Conservation (phyloP, 2,329 filamentous ascomycete genomes). For the Periconia sp. region DNA sequence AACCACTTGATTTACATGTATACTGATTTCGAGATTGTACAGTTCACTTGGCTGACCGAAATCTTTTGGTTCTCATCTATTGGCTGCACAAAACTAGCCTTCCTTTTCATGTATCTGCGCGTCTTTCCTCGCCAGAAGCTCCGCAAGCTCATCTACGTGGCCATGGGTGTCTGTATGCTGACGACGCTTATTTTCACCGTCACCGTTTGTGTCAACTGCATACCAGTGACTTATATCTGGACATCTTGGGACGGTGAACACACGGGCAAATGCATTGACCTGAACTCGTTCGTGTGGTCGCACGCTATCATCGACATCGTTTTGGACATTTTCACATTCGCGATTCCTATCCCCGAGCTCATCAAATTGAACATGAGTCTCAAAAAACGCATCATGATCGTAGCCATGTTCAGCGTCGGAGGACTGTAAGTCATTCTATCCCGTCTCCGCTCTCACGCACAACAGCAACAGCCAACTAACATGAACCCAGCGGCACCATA, state of each 20-base stretch:
- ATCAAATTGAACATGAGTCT: conserved; percentile 26
- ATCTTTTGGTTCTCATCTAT: conserved; percentile 30
- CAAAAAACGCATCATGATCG: conserved; percentile 40
- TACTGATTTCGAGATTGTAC: conserved; percentile 31
- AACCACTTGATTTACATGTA: conserved; percentile 7
- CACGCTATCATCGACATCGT: conserved; percentile 34
- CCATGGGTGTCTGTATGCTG: conserved; percentile 18
- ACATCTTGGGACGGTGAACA: conserved; percentile 28
- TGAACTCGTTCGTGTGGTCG: conserved; percentile 32
- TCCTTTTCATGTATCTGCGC: conserved; percentile 28
- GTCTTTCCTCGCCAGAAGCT: conserved; percentile 28
- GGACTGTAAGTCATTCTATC: conserved; percentile 31
- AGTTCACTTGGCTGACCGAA: conserved; percentile 33
- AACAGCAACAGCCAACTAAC: conserved; percentile 28
- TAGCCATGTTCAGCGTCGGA: conserved; percentile 40
- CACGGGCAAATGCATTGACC: conserved; percentile 33
- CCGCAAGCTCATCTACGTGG: conserved; percentile 8
- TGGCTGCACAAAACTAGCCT: conserved; percentile 23
- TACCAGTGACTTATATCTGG: conserved; percentile 34
- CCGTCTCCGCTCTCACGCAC: conserved; percentile 20
- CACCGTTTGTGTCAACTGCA: conserved; percentile 28
- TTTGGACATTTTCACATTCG: conserved; percentile 26
- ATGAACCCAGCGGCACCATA: conserved; percentile 40
- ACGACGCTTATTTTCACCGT: conserved; percentile 21
- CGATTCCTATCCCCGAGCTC: conserved; percentile 35